phyloP scores from a whole-genome alignment of 2,329 filamentous ascomycete genomes.

The Teratosphaeria pseudoeucalypti region DNA sequence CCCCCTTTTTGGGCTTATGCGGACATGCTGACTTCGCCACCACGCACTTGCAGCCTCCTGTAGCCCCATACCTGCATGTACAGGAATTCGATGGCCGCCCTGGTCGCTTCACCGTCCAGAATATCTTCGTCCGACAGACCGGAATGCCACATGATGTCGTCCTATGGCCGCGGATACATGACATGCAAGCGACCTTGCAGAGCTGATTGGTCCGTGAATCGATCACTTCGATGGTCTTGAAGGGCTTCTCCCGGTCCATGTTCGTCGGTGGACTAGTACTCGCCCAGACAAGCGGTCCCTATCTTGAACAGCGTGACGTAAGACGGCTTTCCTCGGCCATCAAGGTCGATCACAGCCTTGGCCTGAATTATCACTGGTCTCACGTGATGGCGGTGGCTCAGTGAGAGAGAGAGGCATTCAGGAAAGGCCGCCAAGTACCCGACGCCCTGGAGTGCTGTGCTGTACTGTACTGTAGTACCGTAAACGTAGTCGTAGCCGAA shows the following conservation, averaged over 20 bases:
- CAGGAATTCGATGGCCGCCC: conserved; percentile 25
- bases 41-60: conserved; percentile 25
- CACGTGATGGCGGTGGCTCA: not conserved
- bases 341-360: not conserved
- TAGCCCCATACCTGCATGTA: conserved; percentile 22
- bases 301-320: conserved; percentile 1
- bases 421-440: not conserved
- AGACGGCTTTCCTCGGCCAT: not conserved
- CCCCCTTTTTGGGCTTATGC: conserved; percentile 25
- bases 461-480: not conserved
- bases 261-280: not conserved
- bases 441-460: not conserved
- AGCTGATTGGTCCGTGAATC: conserved; percentile 21
- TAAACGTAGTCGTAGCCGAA: not conserved
- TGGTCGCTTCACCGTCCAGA: conserved; percentile 27
- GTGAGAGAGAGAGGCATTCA: not conserved
- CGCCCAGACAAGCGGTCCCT: not conserved
- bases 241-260: conserved; percentile 22
- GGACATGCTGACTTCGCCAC: conserved; percentile 22
- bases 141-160: conserved; percentile 26
- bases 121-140: conserved; percentile 25
- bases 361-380: not conserved
- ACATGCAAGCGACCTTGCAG: conserved; percentile 28
- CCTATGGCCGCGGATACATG: conserved; percentile 26
- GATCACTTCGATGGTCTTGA: conserved; percentile 27